phyloP scores from a whole-genome alignment of 257 asterid species.

The Solanum tarijense region DNA sequence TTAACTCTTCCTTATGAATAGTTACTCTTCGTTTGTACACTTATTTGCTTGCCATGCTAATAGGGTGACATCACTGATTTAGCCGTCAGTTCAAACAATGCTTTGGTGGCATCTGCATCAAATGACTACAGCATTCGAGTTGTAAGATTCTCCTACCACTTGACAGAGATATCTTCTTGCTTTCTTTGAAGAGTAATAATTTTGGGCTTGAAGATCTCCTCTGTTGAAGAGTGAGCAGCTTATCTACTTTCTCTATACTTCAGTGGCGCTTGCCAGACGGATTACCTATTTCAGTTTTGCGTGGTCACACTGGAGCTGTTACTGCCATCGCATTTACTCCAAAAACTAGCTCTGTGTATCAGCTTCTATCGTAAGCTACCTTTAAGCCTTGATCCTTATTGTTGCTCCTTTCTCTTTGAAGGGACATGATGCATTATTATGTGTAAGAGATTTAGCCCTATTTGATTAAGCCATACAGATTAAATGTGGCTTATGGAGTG shows the following conservation, averaged over 20 bases:
- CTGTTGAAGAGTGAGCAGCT: background rate
- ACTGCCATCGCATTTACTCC: slow-evolving; percentile 96
- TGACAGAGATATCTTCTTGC: slow-evolving; percentile 11
- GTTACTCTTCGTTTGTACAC: background rate
- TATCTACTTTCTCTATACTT: slow-evolving; percentile 12
- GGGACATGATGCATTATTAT: background rate
- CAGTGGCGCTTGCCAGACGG: slow-evolving; percentile 99
- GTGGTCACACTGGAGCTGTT: slow-evolving; percentile 91
- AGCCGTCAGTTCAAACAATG: slow-evolving; percentile 85
- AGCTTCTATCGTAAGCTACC: slow-evolving; percentile 86
- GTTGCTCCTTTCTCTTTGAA: background rate
- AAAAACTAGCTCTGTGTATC: slow-evolving; percentile 49
- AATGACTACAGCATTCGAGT: slow-evolving; percentile 93
- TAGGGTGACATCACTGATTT: slow-evolving; percentile 97
- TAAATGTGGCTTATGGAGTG: background rate
- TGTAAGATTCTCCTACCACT: slow-evolving; percentile 45
- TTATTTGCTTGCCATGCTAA: background rate
- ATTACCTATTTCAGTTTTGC: slow-evolving; percentile 79
- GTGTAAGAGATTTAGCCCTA: background rate
- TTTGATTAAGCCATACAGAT: background rate
- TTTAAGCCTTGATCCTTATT: slow-evolving; percentile 2
- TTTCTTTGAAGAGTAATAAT: slow-evolving; percentile 12
- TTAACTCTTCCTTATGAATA: background rate
- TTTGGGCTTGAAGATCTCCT: background rate
- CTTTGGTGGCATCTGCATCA: slow-evolving; percentile 87